Evolutionary conservation across 208 protist species (phyloP), one percentile per base, ranked within the genome.

Genomic region (Crithidia sp.): DNA sequence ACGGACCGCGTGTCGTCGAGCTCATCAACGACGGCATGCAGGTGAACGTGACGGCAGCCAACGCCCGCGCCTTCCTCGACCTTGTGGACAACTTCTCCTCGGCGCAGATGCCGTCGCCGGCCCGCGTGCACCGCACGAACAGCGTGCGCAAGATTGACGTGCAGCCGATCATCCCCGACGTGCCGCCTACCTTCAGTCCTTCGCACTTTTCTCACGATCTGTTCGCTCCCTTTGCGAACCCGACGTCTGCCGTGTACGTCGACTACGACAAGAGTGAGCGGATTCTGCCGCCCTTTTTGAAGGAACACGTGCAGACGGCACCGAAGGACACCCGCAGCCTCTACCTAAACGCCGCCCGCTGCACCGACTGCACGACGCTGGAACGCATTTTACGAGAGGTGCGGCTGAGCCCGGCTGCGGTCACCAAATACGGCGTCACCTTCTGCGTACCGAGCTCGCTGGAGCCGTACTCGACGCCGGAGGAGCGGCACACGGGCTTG

Each of bases 131-230:
- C 74, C 79, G 89, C 40, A 81, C 86, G 10, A 85, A 89, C 65
- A 92, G 87, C 59, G 80, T 95, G 6, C 81, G 83, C 36, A 86
- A 76, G 47, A 67, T 95, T 43, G 83, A 92, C 36, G 82, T 90
- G 47, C 53, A 62, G 7, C 50, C 52, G 39, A 71, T 65, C 14
- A 79, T 79, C 12, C 54, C 74, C 2, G 77, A 78, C 36, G 87
- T 89, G 13, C 74, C 83, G 16, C 65, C 83, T 2, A 85, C 87
- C 50, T 95, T 95, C 76, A 91, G 86, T 67, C 90, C 90, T 2
- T 87, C 90, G 1, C 90, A 95, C 78, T 95, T 95, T 62, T 85
- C 70, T 0, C 79, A 91, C 66, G 86, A 81, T 55, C 84, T 95
- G 40, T 95, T 95, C 72, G 81, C 90, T 0, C 90, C 90, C 1